Base-by-base conservation (phyloP, 306 rosid genomes). In the Abrus precatorius region DNA sequence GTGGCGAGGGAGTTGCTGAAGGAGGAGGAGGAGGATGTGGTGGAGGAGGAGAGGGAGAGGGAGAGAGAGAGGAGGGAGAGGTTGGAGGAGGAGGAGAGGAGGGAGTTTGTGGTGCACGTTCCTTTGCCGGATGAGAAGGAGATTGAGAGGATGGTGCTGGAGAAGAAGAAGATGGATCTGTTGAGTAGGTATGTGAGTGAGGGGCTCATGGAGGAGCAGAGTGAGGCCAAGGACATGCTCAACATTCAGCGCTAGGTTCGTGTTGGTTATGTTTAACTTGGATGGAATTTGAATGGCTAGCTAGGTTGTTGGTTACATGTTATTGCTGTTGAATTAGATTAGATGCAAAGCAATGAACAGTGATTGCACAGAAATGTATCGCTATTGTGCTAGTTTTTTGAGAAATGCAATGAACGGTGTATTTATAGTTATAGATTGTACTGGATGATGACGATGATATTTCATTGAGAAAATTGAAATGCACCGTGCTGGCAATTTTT, bases 21-120 rank as follows among this genome's bases (percentile, higher is more conserved):
- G 41, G 97, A 95, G 82, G 98, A 94, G 79, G 98, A 91, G 67
- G 98, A 91, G 14, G 95, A 90, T 34, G 97, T 85, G 85, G 99
- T 87, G 82, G 98, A 85, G 79, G 97, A 88, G 75, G 90, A 85
- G 89, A 76, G 83, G 87, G 81, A 69, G 52, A 89, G 55, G 78
- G 87, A 82, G 65, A 61, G 88, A 67, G 88, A 81, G 80, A 86
- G 80, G 80, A 76, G 80, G 75, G 87, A 84, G 68, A 66, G 40
- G 9, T 7, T 57, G 61, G 87, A 80, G 78, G 79, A 80, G 65
- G 85, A 81, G 79, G 93, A 85, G 79, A 89, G 82, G 79, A 89
- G 81, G 75, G 93, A 93, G 84, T 95, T 95, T 41, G 88, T 95
- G 61, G 99, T 81, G 33, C 99, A 95, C 4, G 99, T 95, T 77